These are phyloP conservation scores for Vitellaria paradoxa DNA, from an alignment of 179 eudicot species.

Conservation along the genomic window DNA sequence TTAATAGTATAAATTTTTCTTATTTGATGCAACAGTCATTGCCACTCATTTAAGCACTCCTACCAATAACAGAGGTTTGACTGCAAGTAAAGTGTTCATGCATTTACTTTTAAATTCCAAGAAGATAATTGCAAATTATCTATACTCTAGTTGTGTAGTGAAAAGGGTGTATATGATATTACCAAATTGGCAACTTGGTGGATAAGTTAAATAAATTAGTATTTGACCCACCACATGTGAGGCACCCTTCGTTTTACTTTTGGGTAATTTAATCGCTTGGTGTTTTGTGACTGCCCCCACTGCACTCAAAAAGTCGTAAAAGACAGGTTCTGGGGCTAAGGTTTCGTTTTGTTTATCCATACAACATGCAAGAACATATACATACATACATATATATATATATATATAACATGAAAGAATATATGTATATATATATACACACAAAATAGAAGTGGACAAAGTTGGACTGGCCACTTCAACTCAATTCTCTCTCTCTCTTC, in stretches of 20 bases:
- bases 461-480: slow-evolving; percentile 8
- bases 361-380: too few relatives aligned
- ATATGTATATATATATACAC: too few relatives aligned
- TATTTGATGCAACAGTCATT: too few relatives aligned
- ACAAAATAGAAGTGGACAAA: slow-evolving; percentile 5
- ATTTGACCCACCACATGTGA: slow-evolving; percentile 10
- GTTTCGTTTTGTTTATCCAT: slow-evolving; percentile 5
- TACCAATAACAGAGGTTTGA: too few relatives aligned
- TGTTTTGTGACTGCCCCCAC: slow-evolving; percentile 5
- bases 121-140: too few relatives aligned
- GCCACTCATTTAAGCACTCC: too few relatives aligned
- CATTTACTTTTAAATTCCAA: too few relatives aligned
- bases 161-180: not conserved
- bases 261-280: not conserved
- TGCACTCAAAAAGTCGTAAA: too few relatives aligned
- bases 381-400: too few relatives aligned
- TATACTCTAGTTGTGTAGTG: not conserved
- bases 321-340: not conserved
- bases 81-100: too few relatives aligned
- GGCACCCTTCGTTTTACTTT: not conserved
- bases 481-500: not conserved
- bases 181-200: not conserved
- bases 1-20: too few relatives aligned
- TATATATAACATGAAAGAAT: too few relatives aligned
- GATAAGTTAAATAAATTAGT: slow-evolving; percentile 4